A percentile compares a stretch with the other conserved stretches of the same genome.
These are phyloP conservation scores for Halteria grandinella DNA, from an alignment of 73 alveolate species.

Conservation along the genomic window DNA sequence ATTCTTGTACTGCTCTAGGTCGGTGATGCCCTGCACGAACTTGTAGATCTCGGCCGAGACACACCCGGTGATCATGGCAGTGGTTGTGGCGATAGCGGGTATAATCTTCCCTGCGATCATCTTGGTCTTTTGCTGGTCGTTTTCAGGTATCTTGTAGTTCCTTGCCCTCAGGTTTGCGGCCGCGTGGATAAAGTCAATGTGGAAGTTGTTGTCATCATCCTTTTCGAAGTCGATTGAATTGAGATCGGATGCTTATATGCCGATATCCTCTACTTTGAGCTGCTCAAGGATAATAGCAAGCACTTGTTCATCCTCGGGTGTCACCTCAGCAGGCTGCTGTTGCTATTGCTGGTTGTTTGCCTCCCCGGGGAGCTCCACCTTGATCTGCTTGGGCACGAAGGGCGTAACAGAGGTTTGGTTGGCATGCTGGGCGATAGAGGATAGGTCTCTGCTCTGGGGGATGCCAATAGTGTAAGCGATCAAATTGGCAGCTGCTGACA, in stretches of 20 bases:
- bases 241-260: constrained; percentile 63
- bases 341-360: constrained; percentile 74
- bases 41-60: constrained; percentile 84
- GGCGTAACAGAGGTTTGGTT: constrained; percentile 75
- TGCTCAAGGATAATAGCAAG: constrained; percentile 68
- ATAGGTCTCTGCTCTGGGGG: constrained; percentile 74
- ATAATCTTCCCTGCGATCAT: constrained; percentile 99
- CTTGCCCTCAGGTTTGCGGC: constrained; percentile 98
- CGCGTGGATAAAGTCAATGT: constrained; percentile 98
- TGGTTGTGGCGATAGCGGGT: constrained; percentile 99
- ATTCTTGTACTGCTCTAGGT: constrained; percentile 85
- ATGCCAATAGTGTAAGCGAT: constrained; percentile 85
- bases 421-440: constrained; percentile 74
- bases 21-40: constrained; percentile 56
- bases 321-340: constrained; percentile 42
- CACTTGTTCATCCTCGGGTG: constrained; percentile 83
- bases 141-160: constrained; percentile 85
- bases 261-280: constrained; percentile 68
- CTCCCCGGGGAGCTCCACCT: constrained; percentile 79
- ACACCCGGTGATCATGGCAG: constrained; percentile 98
- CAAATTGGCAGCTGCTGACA: constrained; percentile 83
- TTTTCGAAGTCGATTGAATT: constrained; percentile 87
- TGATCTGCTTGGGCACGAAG: constrained; percentile 83
- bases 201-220: constrained; percentile 98
- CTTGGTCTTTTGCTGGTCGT: constrained; percentile 88